Base-by-base conservation (phyloP, 176 grass and related monocot genomes). In the Zizania latifolia region DNA sequence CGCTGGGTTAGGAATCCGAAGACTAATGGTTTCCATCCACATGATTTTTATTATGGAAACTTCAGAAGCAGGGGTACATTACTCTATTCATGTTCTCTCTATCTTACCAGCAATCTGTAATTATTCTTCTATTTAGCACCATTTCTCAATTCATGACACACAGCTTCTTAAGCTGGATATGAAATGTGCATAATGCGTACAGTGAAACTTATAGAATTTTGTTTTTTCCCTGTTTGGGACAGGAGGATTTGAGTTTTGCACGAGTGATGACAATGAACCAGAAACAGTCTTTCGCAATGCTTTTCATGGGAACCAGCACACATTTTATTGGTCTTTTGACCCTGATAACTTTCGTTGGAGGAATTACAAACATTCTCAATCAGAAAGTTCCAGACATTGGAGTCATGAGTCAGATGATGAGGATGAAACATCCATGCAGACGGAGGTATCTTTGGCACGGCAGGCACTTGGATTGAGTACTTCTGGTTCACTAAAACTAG, bases 281-380 rank as follows among this genome's bases (percentile, higher is more conserved):
- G 91, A 92, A 65, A 89, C 82, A 10, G 22, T 92, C 17, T 98
- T 98, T 86, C 65, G 68, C 28, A 78, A 86, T 70, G 64, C 78
- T 62, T 92, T 92, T 69, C 71, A 63, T 76, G 71, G 83, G 29
- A 63, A 78, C 9, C 89, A 86, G 22, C n/a, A n/a, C n/a, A 80
- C 87, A 83, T 92, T 80, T 72, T 90, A 84, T 94, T 89, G 86
- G 91, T 84, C 86, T 54, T 94, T 88, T 79, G 61, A 79, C 34
- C 78, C 80, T 81, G 79, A 86, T 82, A 64, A 79, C 82, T 91
- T 72, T 81, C 69, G 29, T 0, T 58, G 68, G 80, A 84, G 56
- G 28, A 74, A 84, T 43, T 67, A 53, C 31, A 55, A 59, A 43
- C 72, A 32, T 53, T 75, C 65, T 77, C 83, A 40, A 66, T 78